Conservation (phyloP, 768 basidiomycete genomes). For the Dioszegia aurantiaca region DNA sequence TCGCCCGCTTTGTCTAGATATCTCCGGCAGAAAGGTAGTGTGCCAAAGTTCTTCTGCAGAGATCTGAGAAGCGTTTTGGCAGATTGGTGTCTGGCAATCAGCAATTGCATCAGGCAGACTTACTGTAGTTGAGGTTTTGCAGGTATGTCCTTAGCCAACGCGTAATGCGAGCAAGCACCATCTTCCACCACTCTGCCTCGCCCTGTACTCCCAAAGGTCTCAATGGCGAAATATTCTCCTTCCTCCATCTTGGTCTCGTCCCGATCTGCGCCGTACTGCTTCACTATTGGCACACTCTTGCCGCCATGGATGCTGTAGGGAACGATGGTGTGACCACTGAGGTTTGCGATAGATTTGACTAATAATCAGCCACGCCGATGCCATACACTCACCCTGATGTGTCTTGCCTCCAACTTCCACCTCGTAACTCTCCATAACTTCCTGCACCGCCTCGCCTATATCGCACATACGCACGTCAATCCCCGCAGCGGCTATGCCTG, state of each 20-base stretch:
- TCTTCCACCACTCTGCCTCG: constrained; percentile 80
- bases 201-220: constrained; percentile 98
- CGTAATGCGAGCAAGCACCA: constrained; percentile 93
- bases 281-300: constrained; percentile 86
- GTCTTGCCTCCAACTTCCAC: constrained; percentile 85
- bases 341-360: constrained; percentile 92
- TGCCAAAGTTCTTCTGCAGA: constrained; percentile 90
- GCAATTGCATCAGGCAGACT: constrained; percentile 28
- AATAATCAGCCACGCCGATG: constrained; percentile 8
- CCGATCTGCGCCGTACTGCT: constrained; percentile 58
- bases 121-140: constrained; percentile 60
- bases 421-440: constrained; percentile 98
- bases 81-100: constrained; percentile 64
- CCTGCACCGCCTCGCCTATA: constrained; percentile 85
- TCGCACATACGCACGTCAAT: constrained; percentile 94
- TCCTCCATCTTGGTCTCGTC: constrained; percentile 98
- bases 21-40: constrained; percentile 88
- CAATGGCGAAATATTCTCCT: constrained; percentile 97
- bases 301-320: constrained; percentile 86
- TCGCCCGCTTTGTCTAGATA: constrained; percentile 92
- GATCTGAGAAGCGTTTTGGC: constrained; percentile 80
- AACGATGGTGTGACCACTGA: constrained; percentile 91
- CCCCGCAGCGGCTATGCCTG: constrained; percentile 88
- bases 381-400: constrained; percentile 64
- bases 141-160: constrained; percentile 51